phyloP scores from a whole-genome alignment of 1,139 yeast genomes.

The Pichia sp. region DNA sequence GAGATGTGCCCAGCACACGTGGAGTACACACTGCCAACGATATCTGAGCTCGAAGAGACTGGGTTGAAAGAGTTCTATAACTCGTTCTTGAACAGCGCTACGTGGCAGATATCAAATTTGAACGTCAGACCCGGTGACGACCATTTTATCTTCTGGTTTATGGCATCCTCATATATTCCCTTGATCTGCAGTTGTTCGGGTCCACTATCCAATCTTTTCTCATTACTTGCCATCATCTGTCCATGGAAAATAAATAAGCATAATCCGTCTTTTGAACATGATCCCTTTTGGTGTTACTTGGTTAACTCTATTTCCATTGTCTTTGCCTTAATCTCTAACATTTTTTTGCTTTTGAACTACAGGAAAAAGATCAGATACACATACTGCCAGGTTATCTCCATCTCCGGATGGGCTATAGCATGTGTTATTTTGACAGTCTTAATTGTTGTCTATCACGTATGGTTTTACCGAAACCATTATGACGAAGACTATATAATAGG shows the following conservation, averaged over 20 bases:
- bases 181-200: constrained; percentile 72
- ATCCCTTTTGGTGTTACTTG: constrained; percentile 42
- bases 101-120: constrained; percentile 30
- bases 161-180: constrained; percentile 63
- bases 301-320: constrained; percentile 60
- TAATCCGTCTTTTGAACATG: constrained; percentile 33
- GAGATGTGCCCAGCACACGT: neutral
- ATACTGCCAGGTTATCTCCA: constrained; percentile 56
- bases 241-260: constrained; percentile 50
- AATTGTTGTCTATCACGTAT: constrained; percentile 34
- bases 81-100: constrained; percentile 23
- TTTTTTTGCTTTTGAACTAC: constrained; percentile 63
- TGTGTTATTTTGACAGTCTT: constrained; percentile 47
- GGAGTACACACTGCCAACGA: constrained; percentile 10
- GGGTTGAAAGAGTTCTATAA: constrained; percentile 23
- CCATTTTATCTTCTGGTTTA: constrained; percentile 53
- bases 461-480: constrained; percentile 21
- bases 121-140: constrained; percentile 44
- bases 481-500: constrained; percentile 34
- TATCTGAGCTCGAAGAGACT: constrained; percentile 15
- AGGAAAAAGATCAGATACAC: constrained; percentile 53
- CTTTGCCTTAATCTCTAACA: constrained; percentile 62
- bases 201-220: constrained; percentile 69
- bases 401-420: constrained; percentile 61
- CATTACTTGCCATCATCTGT: constrained; percentile 67